phyloP scores from a whole-genome alignment of 306 rosid genomes.

The Lagenaria siceraria region DNA sequence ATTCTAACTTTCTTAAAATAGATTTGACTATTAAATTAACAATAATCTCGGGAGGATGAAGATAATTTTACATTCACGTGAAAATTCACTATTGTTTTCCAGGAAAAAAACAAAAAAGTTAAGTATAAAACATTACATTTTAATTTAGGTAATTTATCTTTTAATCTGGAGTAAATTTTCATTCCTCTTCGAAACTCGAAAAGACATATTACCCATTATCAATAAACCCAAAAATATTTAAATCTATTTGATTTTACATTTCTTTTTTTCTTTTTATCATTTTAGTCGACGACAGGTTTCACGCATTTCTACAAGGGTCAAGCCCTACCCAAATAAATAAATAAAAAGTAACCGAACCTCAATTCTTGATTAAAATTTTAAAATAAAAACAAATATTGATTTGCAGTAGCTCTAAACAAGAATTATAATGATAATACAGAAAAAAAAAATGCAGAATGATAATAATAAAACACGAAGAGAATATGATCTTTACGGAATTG shows the following conservation, averaged over 20 bases:
- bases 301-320: neutral
- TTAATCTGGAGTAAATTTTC: neutral
- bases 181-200: neutral
- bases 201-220: neutral
- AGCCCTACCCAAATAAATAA: too few species aligned
- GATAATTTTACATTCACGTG: neutral
- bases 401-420: too few species aligned
- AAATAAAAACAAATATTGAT: too few species aligned
- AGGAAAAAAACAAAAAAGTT: too few species aligned
- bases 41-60: neutral
- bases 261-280: neutral
- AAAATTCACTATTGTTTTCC: too few species aligned
- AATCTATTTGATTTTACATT: too few species aligned
- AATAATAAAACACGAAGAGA: neutral
- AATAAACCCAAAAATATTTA: neutral
- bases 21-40: too few species aligned
- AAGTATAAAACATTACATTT: too few species aligned
- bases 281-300: neutral
- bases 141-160: too few species aligned
- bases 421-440: too few species aligned
- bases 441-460: neutral
- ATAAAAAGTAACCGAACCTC: neutral
- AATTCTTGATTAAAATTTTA: neutral
- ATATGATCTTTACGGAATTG: neutral
- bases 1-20: too few species aligned